These are phyloP conservation scores for Leccinum subgranulosum DNA, from an alignment of 768 basidiomycete species.

Conservation along the genomic window DNA sequence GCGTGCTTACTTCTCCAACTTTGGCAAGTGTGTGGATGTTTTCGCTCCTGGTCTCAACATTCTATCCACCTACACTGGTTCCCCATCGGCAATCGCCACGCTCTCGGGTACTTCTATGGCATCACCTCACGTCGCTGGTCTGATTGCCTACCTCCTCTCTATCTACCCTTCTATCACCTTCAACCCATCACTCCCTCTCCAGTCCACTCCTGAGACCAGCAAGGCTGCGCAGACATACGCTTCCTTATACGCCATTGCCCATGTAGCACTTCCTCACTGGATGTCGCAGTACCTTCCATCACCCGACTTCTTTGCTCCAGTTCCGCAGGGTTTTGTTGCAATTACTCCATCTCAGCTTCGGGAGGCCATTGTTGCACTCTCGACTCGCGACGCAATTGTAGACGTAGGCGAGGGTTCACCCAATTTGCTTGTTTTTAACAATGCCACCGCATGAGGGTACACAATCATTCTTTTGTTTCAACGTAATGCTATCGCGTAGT, in stretches of 20 bases:
- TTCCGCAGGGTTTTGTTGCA: slow-evolving; percentile 38
- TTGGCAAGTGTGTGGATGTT: slow-evolving; percentile 85
- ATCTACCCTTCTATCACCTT: slow-evolving; percentile 72
- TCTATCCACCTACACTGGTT: slow-evolving; percentile 79
- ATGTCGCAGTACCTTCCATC: slow-evolving; percentile 55
- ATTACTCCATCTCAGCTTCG: slow-evolving; percentile 75
- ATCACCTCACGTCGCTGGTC: slow-evolving; percentile 86
- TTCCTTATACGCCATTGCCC: slow-evolving; percentile 52
- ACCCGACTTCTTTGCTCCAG: slow-evolving; percentile 42
- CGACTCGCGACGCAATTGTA: slow-evolving; percentile 48
- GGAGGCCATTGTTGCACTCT: slow-evolving; percentile 62
- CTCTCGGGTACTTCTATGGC: slow-evolving; percentile 96
- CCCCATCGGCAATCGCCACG: slow-evolving; percentile 57
- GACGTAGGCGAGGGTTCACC: slow-evolving; percentile 50
- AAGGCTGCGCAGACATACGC: slow-evolving; percentile 36
- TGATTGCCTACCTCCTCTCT: slow-evolving; percentile 89
- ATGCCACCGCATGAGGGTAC: slow-evolving; percentile 44
- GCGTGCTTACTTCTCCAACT: slow-evolving; percentile 92
- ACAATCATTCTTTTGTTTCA: not conserved
- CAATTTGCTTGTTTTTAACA: slow-evolving; percentile 81
- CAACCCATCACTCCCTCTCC: slow-evolving; percentile 44
- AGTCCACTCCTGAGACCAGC: slow-evolving; percentile 36
- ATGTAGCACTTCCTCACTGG: slow-evolving; percentile 57
- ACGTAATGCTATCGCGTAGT: slow-evolving; percentile 2
- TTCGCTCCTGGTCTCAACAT: slow-evolving; percentile 93